Evolutionary conservation across 192 early-diverging fungal genomes (phyloP).

Genomic region (Kappamyces sp.): DNA sequence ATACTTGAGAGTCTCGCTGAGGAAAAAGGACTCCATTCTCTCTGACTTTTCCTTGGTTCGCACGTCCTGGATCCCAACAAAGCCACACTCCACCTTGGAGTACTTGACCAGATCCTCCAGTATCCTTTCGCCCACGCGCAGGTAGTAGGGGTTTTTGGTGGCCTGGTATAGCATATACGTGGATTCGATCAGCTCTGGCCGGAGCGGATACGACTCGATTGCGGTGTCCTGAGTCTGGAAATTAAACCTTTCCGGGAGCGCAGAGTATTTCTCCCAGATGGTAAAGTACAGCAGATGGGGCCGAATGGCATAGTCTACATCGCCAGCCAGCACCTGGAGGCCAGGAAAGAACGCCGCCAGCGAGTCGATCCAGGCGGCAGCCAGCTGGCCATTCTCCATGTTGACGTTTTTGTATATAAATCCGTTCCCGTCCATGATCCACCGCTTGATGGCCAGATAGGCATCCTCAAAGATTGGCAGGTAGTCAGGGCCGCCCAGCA

Average conservation of each 20-base stretch:
- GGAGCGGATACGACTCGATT: constrained; percentile 71
- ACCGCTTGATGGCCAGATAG: constrained; percentile 60
- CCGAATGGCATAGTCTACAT: constrained; percentile 75
- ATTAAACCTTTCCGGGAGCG: constrained; percentile 85
- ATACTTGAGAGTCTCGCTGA: constrained; percentile 95
- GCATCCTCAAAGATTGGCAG: constrained; percentile 66
- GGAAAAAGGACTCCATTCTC: constrained; percentile 91
- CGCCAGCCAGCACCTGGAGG: constrained; percentile 83
- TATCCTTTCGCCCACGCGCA: constrained; percentile 83
- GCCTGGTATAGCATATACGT: constrained; percentile 90
- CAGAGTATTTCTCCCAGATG: constrained; percentile 79
- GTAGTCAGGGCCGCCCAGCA: constrained; percentile 80
- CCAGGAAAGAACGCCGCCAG: constrained; percentile 90
- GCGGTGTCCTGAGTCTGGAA: constrained; percentile 56
- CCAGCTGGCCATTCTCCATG: constrained; percentile 60
- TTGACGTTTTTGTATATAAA: constrained; percentile 86
- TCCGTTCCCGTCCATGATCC: constrained; percentile 62
- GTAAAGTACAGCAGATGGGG: constrained; percentile 78
- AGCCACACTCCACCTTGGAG: constrained; percentile 74
- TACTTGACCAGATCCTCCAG: constrained; percentile 69
- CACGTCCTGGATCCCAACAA: constrained; percentile 65
- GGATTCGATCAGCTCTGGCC: constrained; percentile 92
- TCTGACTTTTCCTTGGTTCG: constrained; percentile 53
- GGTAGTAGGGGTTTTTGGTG: constrained; percentile 83
- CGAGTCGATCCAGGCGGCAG: constrained; percentile 78